Base-by-base conservation (phyloP, 495 filamentous ascomycete species). In the Barbatosphaeria neglecta region DNA sequence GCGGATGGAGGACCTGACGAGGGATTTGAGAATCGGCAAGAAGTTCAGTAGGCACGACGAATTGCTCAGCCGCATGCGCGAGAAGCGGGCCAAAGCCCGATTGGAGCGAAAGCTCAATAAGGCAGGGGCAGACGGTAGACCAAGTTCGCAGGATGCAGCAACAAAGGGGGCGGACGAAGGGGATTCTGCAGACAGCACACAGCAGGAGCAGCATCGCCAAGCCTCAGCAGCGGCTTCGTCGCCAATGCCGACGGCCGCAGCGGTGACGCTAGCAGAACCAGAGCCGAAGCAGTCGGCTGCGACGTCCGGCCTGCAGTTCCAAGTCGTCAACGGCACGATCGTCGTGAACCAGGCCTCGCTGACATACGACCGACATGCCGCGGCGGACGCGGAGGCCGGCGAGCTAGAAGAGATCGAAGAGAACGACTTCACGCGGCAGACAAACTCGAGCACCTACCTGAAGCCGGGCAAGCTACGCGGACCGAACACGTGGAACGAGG, bases 1-100 rank as follows among this genome's bases (percentile, higher is more conserved):
- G 27, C 90, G 80, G 46, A 95, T 98, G 86, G 78, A 73, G 11
- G 87, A 94, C 33, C 64, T 98, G 4, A 85, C 81, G 54, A 82
- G 75, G 49, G 86, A 94, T 55, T 60, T 83, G 22, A 74, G 76
- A 20, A 84, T 83, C 7, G 92, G 92, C 35, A 86, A 81, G 61
- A 86, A 80, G 48, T 96, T 89, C 17, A 83, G 82, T 47, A 78
- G 83, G 7, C 72, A 74, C 49, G 66, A 74, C 45, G 69, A 77
- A 56, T 67, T 81, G 9, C 68, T 71, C 45, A 59, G 71, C 47
- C 61, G 72, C 20, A 59, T 67, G 41, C 61, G 67, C 22, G 55
- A 69, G 31, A 65, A 66, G 47, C 66, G 69, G 15, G 49, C 66
- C 31, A 63, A 57, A 41, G 55, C 54, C 57, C 62, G 56, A 25